Percentiles rank a stretch among this genome's conserved stretches.
These are phyloP conservation scores for Parathielavia appendiculata DNA, from an alignment of 495 filamentous ascomycete species.

Conservation along the genomic window DNA sequence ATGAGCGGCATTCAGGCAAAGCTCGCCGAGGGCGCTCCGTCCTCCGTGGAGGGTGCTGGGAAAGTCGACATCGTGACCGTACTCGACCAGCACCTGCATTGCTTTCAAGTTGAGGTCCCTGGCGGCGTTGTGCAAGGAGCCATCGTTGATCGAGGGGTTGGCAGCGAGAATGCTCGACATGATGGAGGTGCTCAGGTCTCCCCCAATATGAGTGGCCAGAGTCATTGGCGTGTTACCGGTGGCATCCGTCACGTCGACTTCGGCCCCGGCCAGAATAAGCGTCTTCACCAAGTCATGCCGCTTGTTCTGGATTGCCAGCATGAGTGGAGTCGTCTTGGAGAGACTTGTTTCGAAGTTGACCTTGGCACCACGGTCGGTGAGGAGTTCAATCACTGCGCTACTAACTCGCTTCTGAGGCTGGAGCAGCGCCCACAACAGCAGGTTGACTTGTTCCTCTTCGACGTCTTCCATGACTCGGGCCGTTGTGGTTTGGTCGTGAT, in stretches of 20 bases:
- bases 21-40: constrained; percentile 45
- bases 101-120: constrained; percentile 42
- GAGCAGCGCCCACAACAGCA: constrained; percentile 44
- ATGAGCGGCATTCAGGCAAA: constrained; percentile 43
- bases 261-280: constrained; percentile 42
- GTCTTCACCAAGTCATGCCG: constrained; percentile 42
- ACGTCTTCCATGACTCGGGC: constrained; percentile 33
- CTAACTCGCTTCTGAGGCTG: constrained; percentile 49
- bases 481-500: constrained; percentile 39
- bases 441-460: constrained; percentile 40
- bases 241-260: constrained; percentile 41
- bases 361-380: constrained; percentile 42
- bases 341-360: constrained; percentile 42
- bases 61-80: constrained; percentile 46
- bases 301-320: constrained; percentile 41
- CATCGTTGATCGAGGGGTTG: constrained; percentile 44
- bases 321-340: constrained; percentile 44
- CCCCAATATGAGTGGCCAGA: constrained; percentile 44
- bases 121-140: constrained; percentile 47
- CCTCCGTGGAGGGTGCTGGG: constrained; percentile 45
- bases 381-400: constrained; percentile 38
- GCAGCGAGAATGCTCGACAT: constrained; percentile 44
- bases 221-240: constrained; percentile 44
- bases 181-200: constrained; percentile 41
- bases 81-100: constrained; percentile 40